Evolutionary conservation across 305 asterid species (phyloP).

Genomic region (Euphrasia arctica): DNA sequence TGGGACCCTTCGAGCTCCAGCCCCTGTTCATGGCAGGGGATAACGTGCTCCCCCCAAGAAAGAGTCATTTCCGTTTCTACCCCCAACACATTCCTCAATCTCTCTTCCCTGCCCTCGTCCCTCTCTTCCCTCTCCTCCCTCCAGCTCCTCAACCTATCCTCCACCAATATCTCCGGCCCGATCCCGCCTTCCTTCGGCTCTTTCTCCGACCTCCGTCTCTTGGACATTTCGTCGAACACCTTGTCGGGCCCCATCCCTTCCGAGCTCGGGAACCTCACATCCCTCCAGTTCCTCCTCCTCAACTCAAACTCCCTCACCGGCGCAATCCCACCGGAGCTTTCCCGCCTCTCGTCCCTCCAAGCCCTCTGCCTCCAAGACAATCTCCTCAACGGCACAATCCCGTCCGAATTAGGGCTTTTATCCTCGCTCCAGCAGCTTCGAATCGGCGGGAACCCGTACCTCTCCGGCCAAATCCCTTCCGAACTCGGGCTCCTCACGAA

Average conservation of each 20-base stretch:
- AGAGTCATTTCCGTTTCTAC: slow-evolving; percentile 80
- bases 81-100: slow-evolving; percentile 77
- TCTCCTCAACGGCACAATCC: slow-evolving; percentile 69
- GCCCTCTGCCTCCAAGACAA: slow-evolving; percentile 81
- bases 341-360: slow-evolving; percentile 64
- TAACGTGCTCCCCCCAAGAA: slow-evolving; percentile 78
- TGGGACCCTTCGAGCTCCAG: slow-evolving; percentile 70
- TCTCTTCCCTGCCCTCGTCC: slow-evolving; percentile 52
- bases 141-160: slow-evolving; percentile 81
- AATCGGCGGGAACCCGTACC: slow-evolving; percentile 73
- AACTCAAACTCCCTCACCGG: slow-evolving; percentile 67
- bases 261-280: slow-evolving; percentile 50
- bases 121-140: slow-evolving; percentile 75
- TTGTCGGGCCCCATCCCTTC: slow-evolving; percentile 63
- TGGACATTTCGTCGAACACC: slow-evolving; percentile 73
- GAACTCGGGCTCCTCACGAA: slow-evolving; percentile 62
- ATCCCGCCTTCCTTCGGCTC: slow-evolving; percentile 67
- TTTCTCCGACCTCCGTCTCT: slow-evolving; percentile 55
- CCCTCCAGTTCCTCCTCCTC: slow-evolving; percentile 72
- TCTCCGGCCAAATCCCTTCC: slow-evolving; percentile 69
- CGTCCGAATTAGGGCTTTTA: slow-evolving; percentile 59
- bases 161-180: slow-evolving; percentile 77
- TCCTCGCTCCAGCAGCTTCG: slow-evolving; percentile 72
- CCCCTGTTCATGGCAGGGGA: slow-evolving; percentile 93
- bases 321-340: slow-evolving; percentile 57